Evolutionary conservation across 768 basidiomycete species (phyloP).

Genomic region (Saitozyma sp.): DNA sequence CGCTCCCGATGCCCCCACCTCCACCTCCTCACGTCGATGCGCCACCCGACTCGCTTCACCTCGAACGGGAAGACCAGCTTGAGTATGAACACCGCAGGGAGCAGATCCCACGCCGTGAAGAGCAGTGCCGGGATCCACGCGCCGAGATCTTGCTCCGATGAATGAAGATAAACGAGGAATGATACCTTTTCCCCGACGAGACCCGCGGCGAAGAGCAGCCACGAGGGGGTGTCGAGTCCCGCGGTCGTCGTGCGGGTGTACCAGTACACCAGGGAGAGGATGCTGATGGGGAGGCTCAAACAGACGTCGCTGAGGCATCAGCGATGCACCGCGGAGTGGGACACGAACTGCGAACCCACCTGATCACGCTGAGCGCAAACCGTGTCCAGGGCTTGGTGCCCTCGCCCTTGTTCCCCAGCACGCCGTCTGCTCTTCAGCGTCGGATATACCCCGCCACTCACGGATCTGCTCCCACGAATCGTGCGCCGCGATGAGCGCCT

Average conservation of each 20-base stretch:
- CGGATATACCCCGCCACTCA: slow-evolving; percentile 1
- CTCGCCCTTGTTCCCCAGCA: slow-evolving; percentile 15
- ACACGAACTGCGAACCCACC: slow-evolving; percentile 5
- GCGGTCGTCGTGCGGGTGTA: slow-evolving; percentile 20
- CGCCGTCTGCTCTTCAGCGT: slow-evolving; percentile 5
- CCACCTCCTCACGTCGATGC: too few relatives aligned
- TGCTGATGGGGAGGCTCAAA: slow-evolving; percentile 7
- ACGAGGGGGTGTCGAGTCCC: slow-evolving; percentile 12
- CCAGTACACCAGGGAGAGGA: slow-evolving; percentile 25
- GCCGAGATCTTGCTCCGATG: not conserved
- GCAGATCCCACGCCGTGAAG: slow-evolving; percentile 3
- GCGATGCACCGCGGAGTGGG: slow-evolving; percentile 1
- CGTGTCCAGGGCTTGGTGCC: slow-evolving; percentile 20
- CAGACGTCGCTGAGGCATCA: slow-evolving; percentile 5
- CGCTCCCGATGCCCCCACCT: too few relatives aligned
- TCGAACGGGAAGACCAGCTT: too few relatives aligned
- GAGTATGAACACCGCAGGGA: slow-evolving; percentile 1
- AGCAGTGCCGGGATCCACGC: not conserved
- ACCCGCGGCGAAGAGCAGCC: not conserved
- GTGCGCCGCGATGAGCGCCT: slow-evolving; percentile 8
- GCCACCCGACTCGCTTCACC: too few relatives aligned
- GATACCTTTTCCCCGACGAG: too few relatives aligned
- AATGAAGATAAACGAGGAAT: not conserved
- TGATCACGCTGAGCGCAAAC: slow-evolving; percentile 8
- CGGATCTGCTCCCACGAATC: slow-evolving; percentile 20